Conservation (phyloP, 805 yeast genomes). For the Wickerhamomyces ciferrii region DNA sequence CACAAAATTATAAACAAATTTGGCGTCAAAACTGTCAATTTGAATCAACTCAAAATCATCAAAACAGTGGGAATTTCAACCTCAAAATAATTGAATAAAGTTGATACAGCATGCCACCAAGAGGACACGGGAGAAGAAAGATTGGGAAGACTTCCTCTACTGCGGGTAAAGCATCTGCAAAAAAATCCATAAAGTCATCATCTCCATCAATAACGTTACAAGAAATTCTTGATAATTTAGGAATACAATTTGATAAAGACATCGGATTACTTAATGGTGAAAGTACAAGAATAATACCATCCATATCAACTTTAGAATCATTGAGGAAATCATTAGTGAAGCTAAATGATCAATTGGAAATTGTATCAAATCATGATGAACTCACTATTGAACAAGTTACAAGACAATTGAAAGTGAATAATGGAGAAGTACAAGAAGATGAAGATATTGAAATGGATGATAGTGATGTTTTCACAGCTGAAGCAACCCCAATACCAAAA, state of each 20-base stretch:
- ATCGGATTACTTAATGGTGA: constrained; percentile 62
- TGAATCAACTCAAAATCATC: too few relatives aligned
- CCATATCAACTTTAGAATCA: constrained; percentile 13
- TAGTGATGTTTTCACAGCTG: constrained; percentile 5
- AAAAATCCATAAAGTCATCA: constrained; percentile 22
- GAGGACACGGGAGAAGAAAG: constrained; percentile 19
- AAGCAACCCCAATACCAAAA: background rate
- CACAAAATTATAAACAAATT: too few relatives aligned
- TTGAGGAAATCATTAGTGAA: constrained; percentile 34
- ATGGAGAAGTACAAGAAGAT: constrained; percentile 1
- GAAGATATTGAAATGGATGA: constrained; percentile 8
- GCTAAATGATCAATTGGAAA: constrained; percentile 31
- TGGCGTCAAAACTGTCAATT: too few relatives aligned
- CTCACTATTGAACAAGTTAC: constrained; percentile 11
- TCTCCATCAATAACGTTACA: constrained; percentile 39
- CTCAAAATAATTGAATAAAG: too few relatives aligned
- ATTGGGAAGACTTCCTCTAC: constrained; percentile 4
- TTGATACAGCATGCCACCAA: constrained; percentile 12
- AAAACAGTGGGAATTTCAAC: too few relatives aligned
- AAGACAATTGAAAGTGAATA: constrained; percentile 2
- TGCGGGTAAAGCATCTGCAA: constrained; percentile 20
- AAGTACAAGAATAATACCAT: constrained; percentile 36
- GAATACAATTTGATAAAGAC: constrained; percentile 51
- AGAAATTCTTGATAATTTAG: constrained; percentile 46
- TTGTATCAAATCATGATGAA: constrained; percentile 23